phyloP scores from a whole-genome alignment of 805 yeast genomes.

The Ogataea angusta region DNA sequence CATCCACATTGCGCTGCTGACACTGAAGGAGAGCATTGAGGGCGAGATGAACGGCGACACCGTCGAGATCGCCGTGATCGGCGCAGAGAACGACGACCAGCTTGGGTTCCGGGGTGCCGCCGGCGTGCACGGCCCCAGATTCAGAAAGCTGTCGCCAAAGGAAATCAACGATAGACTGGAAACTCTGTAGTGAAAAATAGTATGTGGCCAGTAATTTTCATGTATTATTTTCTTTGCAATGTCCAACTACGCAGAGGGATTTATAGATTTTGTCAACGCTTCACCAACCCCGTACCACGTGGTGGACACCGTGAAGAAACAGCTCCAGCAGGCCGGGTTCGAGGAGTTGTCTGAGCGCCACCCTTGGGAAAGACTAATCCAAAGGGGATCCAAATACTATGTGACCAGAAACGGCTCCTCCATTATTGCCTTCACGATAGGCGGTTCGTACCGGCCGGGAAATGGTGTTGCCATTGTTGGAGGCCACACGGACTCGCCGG shows the following conservation, averaged over 20 bases:
- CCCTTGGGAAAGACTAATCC: constrained; percentile 59
- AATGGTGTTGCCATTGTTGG: constrained; percentile 87
- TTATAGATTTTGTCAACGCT: constrained; percentile 71
- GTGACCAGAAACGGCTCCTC: constrained; percentile 91
- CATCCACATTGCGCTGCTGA: constrained; percentile 89
- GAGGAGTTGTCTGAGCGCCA: constrained; percentile 67
- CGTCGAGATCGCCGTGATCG: constrained; percentile 86
- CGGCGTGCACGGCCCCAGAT: constrained; percentile 82
- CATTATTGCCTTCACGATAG: constrained; percentile 81
- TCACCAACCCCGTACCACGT: constrained; percentile 97
- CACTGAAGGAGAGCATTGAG: constrained; percentile 93
- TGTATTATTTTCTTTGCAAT: constrained; percentile 4
- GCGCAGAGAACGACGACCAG: constrained; percentile 74
- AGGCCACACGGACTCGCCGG: constrained; percentile 95
- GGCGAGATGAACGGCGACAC: constrained; percentile 98
- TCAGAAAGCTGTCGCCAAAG: constrained; percentile 76
- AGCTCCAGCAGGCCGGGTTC: constrained; percentile 63
- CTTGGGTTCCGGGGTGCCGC: constrained; percentile 84
- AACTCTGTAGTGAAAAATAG: constrained; percentile 52
- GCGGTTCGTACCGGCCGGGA: constrained; percentile 68
- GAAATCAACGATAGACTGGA: constrained; percentile 96
- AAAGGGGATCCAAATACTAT: constrained; percentile 64
- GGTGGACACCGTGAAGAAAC: constrained; percentile 60
- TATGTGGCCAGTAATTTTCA: neutral
- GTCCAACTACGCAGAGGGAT: constrained; percentile 49